Base-by-base conservation (phyloP, 352 stramenopile species). In the Pythium coloratum region DNA sequence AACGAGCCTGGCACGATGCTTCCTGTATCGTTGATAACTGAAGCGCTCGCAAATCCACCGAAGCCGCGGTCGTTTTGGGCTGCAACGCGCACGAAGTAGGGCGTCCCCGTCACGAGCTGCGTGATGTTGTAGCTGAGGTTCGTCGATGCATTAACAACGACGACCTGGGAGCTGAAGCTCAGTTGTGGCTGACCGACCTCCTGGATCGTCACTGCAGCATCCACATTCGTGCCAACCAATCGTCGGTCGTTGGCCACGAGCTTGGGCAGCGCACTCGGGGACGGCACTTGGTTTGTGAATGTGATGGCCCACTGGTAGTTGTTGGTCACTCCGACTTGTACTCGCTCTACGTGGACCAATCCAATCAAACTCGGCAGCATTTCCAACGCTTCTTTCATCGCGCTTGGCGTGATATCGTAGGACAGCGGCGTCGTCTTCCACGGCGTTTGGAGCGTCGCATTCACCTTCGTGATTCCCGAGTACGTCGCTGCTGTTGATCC, bases 291-390 rank as follows among this genome's bases (percentile, higher is more conserved):
- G 14, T 67, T 75, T 20, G 72, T 78, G 67, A 98, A 98, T 12
- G 94, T 98, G 34, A 99, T 82, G 16, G 70, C 80, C 94, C 94
- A 98, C 10, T 82, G 75, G 69, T 88, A 98, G 28, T 82, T 92
- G 59, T 88, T 89, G 28, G 74, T 64, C 16, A 78, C 58, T 3
- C 64, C 68, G 10, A 81, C 72, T 26, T 82, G 80, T 30, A 94
- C 72, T n/a, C 95, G 86, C 57, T 92, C 83, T 1, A 98, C 90
- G 18, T 96, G 83, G 6, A 98, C 91, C n/a, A 86, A 75, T 1
- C 94, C 94, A 26, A 97, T 62, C 18, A 76, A 10, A 55, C 89
- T 94, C 12, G 92, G 81, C 5, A 99, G 71, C 62, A 92, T 76
- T 76, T 98, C 87, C 13, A 99, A 60, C 3, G 92, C 88, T 14